These are phyloP conservation scores for Macrolepiota dolichaula DNA, from an alignment of 768 basidiomycete genomes.

Conservation along the genomic window DNA sequence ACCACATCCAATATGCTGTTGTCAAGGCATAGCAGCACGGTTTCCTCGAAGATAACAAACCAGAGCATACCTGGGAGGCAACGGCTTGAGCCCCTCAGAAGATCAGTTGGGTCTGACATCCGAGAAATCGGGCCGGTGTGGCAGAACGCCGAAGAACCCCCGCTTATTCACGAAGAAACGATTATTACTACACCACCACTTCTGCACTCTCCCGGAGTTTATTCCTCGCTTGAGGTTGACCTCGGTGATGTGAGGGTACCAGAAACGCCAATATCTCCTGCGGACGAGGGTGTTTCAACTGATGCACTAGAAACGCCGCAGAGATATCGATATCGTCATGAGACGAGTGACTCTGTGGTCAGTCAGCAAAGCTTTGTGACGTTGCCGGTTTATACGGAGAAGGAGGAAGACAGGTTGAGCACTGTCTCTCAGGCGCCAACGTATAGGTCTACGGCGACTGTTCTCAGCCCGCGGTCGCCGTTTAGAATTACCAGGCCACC, in stretches of 20 bases:
- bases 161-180: too few relatives aligned
- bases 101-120: background rate
- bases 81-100: conserved; percentile 1
- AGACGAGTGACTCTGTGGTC: background rate
- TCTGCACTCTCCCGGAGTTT: background rate
- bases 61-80: background rate
- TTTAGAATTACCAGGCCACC: background rate
- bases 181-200: background rate
- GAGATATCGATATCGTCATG: background rate
- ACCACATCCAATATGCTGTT: background rate
- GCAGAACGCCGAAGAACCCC: background rate
- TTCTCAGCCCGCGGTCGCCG: background rate
- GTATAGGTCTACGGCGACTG: conserved; percentile 1
- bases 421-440: conserved; percentile 4
- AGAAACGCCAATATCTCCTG: background rate
- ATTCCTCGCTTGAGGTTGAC: background rate
- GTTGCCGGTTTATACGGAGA: conserved; percentile 2
- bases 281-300: background rate
- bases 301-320: background rate
- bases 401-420: conserved; percentile 6
- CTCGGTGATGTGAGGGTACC: conserved; percentile 3
- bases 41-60: background rate
- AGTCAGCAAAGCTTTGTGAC: conserved; percentile 4
- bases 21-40: background rate
- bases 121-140: background rate